Evolutionary conservation across 371 early-diverging fungal species (phyloP).

Genomic region (Actinomucor elegans): DNA sequence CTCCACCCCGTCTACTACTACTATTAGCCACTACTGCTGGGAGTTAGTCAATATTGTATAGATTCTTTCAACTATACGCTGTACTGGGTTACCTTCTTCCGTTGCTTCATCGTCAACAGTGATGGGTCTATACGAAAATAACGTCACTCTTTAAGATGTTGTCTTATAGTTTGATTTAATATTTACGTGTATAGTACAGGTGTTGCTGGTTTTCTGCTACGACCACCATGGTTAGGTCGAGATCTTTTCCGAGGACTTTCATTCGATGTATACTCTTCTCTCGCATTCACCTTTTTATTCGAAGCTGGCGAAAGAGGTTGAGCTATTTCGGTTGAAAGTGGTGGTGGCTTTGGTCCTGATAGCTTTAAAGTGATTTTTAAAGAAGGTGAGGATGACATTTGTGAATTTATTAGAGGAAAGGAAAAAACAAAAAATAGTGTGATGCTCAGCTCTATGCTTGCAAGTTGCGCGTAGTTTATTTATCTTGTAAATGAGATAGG

Average conservation of each 20-base stretch:
- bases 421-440: no score
- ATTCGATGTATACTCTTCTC: slow-evolving; percentile 3
- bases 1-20: slow-evolving; percentile 1
- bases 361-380: slow-evolving; percentile 38
- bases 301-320: slow-evolving; percentile 13
- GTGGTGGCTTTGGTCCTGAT: slow-evolving; percentile 17
- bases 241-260: slow-evolving; percentile 23
- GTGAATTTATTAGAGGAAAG: background rate
- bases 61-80: background rate
- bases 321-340: slow-evolving; percentile 2
- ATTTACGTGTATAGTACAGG: slow-evolving; percentile 23
- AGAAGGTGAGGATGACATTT: slow-evolving; percentile 21
- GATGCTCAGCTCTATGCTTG: no score
- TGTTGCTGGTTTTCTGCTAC: slow-evolving; percentile 14
- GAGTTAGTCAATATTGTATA: background rate
- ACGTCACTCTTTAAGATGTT: no score
- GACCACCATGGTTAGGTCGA: slow-evolving; percentile 6
- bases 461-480: no score
- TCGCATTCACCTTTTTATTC: slow-evolving; percentile 4
- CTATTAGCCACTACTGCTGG: background rate
- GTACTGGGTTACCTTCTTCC: slow-evolving; percentile 16
- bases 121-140: slow-evolving; percentile 1
- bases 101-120: slow-evolving; percentile 16
- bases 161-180: background rate
- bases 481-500: no score